Conservation (phyloP, 306 rosid species). For the Glycyrrhiza uralensis region DNA sequence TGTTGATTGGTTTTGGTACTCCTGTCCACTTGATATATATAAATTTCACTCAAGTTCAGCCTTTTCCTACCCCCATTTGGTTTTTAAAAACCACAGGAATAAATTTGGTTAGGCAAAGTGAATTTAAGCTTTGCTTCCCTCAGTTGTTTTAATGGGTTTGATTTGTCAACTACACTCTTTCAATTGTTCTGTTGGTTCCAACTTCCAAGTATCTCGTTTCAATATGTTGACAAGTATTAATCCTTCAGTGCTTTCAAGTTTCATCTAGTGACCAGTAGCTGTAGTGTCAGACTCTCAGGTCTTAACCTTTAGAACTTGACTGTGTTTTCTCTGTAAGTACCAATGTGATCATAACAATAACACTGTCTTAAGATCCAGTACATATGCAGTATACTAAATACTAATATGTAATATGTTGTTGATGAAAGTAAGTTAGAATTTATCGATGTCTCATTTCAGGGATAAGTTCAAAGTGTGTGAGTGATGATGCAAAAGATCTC, state of each 20-base stretch:
- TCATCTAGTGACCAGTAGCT: no score
- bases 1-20: constrained; percentile 12
- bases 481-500: constrained; percentile 21
- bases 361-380: background rate
- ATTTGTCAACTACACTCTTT: background rate
- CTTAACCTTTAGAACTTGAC: no score
- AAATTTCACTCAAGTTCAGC: background rate
- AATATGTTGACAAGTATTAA: no score
- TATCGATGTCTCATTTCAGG: constrained; percentile 32
- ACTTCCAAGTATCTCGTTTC: no score
- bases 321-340: no score
- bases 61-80: background rate
- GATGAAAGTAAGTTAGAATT: background rate
- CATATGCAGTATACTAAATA: no score
- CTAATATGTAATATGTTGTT: background rate
- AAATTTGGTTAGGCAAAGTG: background rate
- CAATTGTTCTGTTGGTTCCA: background rate
- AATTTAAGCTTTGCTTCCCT: background rate
- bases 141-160: no score
- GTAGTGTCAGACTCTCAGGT: no score
- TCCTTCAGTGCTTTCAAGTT: no score
- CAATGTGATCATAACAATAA: no score
- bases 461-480: constrained; percentile 38
- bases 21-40: no score
- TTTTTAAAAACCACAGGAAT: background rate